phyloP scores from a whole-genome alignment of 768 basidiomycete genomes.

The Calocybe cyanea region DNA sequence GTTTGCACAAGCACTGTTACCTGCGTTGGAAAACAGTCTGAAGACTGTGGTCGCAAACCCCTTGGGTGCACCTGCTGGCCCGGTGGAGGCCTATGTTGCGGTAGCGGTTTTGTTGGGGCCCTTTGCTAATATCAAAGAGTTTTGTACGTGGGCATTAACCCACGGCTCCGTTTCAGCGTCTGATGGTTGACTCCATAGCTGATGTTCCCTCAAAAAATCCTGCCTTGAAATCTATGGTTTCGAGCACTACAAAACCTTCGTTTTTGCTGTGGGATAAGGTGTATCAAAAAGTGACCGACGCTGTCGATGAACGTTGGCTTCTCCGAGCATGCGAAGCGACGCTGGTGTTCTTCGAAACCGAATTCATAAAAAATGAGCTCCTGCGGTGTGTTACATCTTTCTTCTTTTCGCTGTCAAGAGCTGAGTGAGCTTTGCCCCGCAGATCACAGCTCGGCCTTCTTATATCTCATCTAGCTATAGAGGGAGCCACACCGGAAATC shows the following conservation, averaged over 20 bases:
- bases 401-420: neutral
- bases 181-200: slow-evolving; percentile 24
- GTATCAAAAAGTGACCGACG: slow-evolving; percentile 63
- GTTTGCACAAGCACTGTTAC: slow-evolving; percentile 53
- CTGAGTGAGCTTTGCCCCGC: neutral
- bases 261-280: slow-evolving; percentile 89
- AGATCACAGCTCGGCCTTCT: slow-evolving; percentile 64
- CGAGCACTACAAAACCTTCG: slow-evolving; percentile 63
- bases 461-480: slow-evolving; percentile 66
- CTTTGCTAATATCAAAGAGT: slow-evolving; percentile 42
- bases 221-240: slow-evolving; percentile 40
- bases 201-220: slow-evolving; percentile 46
- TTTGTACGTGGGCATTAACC: slow-evolving; percentile 38
- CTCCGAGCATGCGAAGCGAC: slow-evolving; percentile 58
- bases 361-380: slow-evolving; percentile 49
- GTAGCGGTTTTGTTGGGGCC: slow-evolving; percentile 66
- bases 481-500: slow-evolving; percentile 49
- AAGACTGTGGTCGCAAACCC: slow-evolving; percentile 64
- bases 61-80: slow-evolving; percentile 54
- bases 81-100: slow-evolving; percentile 84
- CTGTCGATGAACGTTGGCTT: slow-evolving; percentile 73
- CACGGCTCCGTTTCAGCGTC: slow-evolving; percentile 7
- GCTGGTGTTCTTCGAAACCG: slow-evolving; percentile 40
- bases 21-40: slow-evolving; percentile 65
- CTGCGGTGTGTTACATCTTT: slow-evolving; percentile 42